Evolutionary conservation across 2,329 filamentous ascomycete genomes (phyloP), one percentile per base, ranked within the genome.

Genomic region (Trichoderma afroharzianum): DNA sequence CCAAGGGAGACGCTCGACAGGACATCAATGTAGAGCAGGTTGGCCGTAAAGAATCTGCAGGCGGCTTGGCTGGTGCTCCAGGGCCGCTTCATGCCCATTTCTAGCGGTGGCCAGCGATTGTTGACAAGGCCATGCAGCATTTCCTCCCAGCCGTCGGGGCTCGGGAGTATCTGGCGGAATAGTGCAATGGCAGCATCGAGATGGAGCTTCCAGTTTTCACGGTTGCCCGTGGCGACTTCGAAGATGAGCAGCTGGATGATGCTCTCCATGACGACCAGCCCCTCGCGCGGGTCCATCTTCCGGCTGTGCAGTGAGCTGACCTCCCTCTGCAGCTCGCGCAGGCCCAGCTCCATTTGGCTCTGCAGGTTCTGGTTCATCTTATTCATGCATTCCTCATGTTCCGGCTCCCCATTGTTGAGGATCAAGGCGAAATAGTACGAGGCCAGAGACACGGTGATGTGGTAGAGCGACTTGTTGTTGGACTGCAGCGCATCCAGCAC

Each of bases 391-490:
- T 76, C 79, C 72, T 79, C 79, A 73, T 81, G 78, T 33, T 77
- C 76, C 69, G 76, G 76, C 18, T 77, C 77, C 14, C 76, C 77
- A 68, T 76, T 79, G 71, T 79, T 79, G 70, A 85, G 78, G 39
- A 84, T 78, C 39, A 87, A 80, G 73, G 83, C 83, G 75, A 88
- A 86, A 78, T 89, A 90, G 78, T 88, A 90, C 1, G 86, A 84
- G 1, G 86, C 85, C 26, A 90, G 82, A 30, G 87, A 86, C 21
- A 90, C 81, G 61, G 85, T 84, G 2, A 86, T 86, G 77, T 90
- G 87, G 78, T 86, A 89, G 24, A 90, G 82, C 1, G 87, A 83
- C 73, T 85, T 87, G 78, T 88, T 87, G 78, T 88, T 90, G 72
- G 83, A 85, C 70, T 87, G 83, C 11, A 91, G 81, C 55, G 88